phyloP scores from a whole-genome alignment of 495 filamentous ascomycete species.

The Aspergillus hancockii region DNA sequence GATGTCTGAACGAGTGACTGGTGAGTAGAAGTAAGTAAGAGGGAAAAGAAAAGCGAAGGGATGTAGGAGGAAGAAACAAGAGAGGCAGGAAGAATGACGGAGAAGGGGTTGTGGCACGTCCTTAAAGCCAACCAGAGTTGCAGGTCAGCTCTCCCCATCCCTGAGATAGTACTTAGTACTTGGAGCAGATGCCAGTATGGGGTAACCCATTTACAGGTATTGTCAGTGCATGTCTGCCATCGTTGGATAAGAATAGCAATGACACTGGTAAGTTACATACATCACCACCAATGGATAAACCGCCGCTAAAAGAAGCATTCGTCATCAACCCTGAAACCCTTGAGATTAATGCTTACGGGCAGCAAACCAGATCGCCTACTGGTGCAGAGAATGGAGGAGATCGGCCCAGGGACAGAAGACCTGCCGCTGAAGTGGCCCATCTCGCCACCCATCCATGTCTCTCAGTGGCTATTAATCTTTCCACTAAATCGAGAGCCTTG shows the following conservation, averaged over 20 bases:
- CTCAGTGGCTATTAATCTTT: background rate
- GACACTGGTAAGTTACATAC: background rate
- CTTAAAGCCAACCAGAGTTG: constrained; percentile 3
- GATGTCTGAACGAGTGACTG: constrained; percentile 28
- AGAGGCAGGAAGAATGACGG: background rate
- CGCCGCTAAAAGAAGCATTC: constrained; percentile 2
- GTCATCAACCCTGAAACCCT: constrained; percentile 7
- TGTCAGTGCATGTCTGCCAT: background rate
- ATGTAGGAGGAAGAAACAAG: background rate
- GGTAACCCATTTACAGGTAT: background rate
- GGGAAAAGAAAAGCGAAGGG: background rate
- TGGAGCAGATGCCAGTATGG: background rate
- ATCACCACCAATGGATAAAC: background rate
- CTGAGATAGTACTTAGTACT: background rate
- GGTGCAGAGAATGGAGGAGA: constrained; percentile 1
- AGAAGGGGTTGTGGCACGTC: background rate
- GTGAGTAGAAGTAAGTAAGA: constrained; percentile 17
- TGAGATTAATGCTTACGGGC: background rate
- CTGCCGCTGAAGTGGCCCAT: background rate
- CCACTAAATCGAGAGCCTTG: background rate
- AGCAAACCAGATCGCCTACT: constrained; percentile 4
- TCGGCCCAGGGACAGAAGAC: constrained; percentile 3
- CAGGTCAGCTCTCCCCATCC: background rate
- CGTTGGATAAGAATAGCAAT: constrained; percentile 1
- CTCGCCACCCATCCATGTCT: background rate